Base-by-base conservation (phyloP, 257 asterid species). In the Linaria vulgaris region DNA sequence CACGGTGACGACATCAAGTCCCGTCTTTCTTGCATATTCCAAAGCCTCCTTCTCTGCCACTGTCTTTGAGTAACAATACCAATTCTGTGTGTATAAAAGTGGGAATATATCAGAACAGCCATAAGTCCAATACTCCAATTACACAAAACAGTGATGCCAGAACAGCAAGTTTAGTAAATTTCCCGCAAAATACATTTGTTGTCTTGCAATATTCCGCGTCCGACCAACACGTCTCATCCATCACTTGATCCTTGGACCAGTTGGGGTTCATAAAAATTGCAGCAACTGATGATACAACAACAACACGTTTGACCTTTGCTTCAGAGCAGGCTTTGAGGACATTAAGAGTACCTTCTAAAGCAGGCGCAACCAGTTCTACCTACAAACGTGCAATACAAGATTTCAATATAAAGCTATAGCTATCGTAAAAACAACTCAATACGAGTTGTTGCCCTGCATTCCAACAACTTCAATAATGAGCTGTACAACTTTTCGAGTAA, bases 201-300 rank as follows among this genome's bases (percentile, higher is more conserved):
- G 64, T 56, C 78, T 48, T 84, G 94, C 96, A 91, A 82, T 76
- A 80, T 57, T 88, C 96, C 66, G 12, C 24, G 60, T 91, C 95
- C 3, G 98, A 91, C 98, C 98, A 91, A 74, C 95, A 86, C 30
- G 61, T 56, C 85, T 91, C 98, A 8, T 84, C 89, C 47, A 71
- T 69, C 43, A 72, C 75, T 63, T 59, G 77, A 72, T 70, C 85
- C 66, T 81, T 68, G 22, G 90, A 85, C 90, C 85, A 86, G 31
- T 65, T 73, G 20, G 96, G 98, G 70, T 78, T 81, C 82, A 82
- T 12, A 13, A 0, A 0, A 43, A 85, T 41, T n/a, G 98, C 95
- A 41, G 79, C 81, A 22, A 9, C 58, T 5, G 98, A 91, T 53
- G 98, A 91, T 17, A 91, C 95, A 48, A 75, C 43, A 11, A 88